Evolutionary conservation across 73 alveolate species (phyloP).

Genomic region (Diophrys sp.): DNA sequence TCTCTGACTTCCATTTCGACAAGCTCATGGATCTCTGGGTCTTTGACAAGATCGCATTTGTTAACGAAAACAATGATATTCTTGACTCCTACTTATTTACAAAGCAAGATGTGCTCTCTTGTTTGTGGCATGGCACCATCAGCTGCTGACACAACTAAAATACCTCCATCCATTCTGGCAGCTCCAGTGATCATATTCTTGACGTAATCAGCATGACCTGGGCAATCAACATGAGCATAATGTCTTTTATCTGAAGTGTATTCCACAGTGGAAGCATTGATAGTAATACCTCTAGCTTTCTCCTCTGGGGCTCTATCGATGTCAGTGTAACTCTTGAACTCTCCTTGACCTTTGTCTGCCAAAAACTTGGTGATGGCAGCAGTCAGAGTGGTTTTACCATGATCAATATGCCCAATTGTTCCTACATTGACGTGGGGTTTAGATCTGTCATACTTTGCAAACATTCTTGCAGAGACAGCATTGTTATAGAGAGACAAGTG

Average conservation of each 20-base stretch:
- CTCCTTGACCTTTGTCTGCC: constrained; percentile 50
- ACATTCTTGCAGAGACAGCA: constrained; percentile 5
- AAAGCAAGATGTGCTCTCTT: constrained; percentile 90
- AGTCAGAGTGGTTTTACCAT: constrained; percentile 95
- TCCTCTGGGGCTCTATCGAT: constrained; percentile 93
- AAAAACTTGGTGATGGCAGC: constrained; percentile 90
- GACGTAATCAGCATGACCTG: constrained; percentile 97
- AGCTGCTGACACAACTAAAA: constrained; percentile 89
- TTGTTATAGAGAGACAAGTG: background rate
- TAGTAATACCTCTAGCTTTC: constrained; percentile 94
- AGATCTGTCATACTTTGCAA: constrained; percentile 79
- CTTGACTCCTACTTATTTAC: constrained; percentile 84
- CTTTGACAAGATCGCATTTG: constrained; percentile 76
- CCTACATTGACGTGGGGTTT: constrained; percentile 94
- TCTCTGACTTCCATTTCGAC: constrained; percentile 93
- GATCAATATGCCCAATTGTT: constrained; percentile 85
- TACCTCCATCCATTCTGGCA: constrained; percentile 96
- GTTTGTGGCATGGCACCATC: constrained; percentile 98
- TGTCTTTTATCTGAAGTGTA: constrained; percentile 85
- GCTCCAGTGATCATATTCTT: constrained; percentile 98
- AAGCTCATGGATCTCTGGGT: constrained; percentile 84
- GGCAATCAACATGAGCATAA: constrained; percentile 97
- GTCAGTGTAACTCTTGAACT: constrained; percentile 63
- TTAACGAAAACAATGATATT: constrained; percentile 77
- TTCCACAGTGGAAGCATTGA: constrained; percentile 93